Percentiles rank a stretch among this genome's conserved stretches.
Evolutionary conservation across 2,329 filamentous ascomycete species (phyloP).

Genomic region (Eutypella sp.): DNA sequence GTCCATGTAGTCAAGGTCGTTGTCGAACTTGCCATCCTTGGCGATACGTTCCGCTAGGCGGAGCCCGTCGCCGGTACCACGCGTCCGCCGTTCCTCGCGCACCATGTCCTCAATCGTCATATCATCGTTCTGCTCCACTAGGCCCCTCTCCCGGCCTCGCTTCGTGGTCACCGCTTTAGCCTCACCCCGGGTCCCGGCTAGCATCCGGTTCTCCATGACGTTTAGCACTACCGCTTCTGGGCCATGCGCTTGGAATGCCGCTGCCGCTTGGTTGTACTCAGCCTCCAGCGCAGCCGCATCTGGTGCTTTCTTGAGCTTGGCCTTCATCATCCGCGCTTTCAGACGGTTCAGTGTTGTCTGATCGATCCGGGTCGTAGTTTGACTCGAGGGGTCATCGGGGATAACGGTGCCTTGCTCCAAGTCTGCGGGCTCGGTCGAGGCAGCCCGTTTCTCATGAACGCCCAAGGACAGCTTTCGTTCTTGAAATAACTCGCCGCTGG

Average conservation of each 20-base stretch:
- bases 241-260: constrained; percentile 51
- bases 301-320: constrained; percentile 74
- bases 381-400: constrained; percentile 45
- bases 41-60: constrained; percentile 88
- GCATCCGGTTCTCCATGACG: constrained; percentile 83
- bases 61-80: constrained; percentile 71
- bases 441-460: constrained; percentile 32
- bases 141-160: constrained; percentile 76
- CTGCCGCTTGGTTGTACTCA: constrained; percentile 74
- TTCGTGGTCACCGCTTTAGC: constrained; percentile 74
- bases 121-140: constrained; percentile 86
- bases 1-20: constrained; percentile 94
- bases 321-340: constrained; percentile 93
- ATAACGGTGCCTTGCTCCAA: constrained; percentile 53
- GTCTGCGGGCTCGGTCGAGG: constrained; percentile 26
- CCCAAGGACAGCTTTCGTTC: constrained; percentile 62
- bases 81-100: constrained; percentile 83
- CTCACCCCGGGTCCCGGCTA: constrained; percentile 69
- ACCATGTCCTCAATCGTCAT: constrained; percentile 98
- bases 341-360: constrained; percentile 81
- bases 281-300: constrained; percentile 73
- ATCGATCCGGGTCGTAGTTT: constrained; percentile 55
- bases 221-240: constrained; percentile 73
- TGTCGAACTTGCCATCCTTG: constrained; percentile 85
- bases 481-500: constrained; percentile 78